Percentiles rank a stretch among this genome's conserved stretches.
phyloP scores from a whole-genome alignment of 164 flowering plant genomes.

The Annona cherimola region DNA sequence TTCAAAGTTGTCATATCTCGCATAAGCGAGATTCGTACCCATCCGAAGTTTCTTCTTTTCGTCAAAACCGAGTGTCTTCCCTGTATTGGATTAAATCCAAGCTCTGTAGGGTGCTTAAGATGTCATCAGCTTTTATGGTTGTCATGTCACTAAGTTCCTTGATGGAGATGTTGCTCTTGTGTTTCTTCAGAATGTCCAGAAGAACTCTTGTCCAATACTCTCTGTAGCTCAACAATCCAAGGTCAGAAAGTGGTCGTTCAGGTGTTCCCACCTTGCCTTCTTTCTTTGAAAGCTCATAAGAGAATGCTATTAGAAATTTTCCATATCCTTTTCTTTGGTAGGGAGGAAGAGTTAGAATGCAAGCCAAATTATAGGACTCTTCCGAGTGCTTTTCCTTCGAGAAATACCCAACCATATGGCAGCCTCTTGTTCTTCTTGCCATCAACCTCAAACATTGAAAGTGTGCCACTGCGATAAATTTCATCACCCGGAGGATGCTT shows the following conservation, averaged over 20 bases:
- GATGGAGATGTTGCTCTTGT: constrained; percentile 71
- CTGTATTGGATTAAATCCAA: constrained; percentile 91
- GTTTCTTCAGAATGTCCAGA: constrained; percentile 41
- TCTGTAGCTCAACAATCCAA: constrained; percentile 22
- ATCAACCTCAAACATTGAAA: too few relatives aligned
- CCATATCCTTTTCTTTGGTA: constrained; percentile 99
- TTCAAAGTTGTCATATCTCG: too few relatives aligned
- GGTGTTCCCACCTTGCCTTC: constrained; percentile 98
- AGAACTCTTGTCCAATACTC: constrained; percentile 98
- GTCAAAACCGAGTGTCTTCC: constrained; percentile 35
- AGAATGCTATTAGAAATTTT: constrained; percentile 91
- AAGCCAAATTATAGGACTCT: constrained; percentile 94
- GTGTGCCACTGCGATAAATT: too few relatives aligned
- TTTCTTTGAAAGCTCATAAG: constrained; percentile 92
- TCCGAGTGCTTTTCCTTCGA: constrained; percentile 98
- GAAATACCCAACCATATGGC: constrained; percentile 4
- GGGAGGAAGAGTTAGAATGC: constrained; percentile 97
- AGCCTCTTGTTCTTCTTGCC: too few relatives aligned
- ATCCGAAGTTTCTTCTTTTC: too few relatives aligned
- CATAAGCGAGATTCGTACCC: too few relatives aligned
- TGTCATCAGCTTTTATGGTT: constrained; percentile 85
- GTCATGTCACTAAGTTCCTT: constrained; percentile 90
- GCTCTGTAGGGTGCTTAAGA: constrained; percentile 73
- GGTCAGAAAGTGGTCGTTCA: constrained; percentile 94
- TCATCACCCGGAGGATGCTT: too few relatives aligned